Evolutionary conservation across 257 asterid genomes (phyloP).

Genomic region (Cruciata laevipes): DNA sequence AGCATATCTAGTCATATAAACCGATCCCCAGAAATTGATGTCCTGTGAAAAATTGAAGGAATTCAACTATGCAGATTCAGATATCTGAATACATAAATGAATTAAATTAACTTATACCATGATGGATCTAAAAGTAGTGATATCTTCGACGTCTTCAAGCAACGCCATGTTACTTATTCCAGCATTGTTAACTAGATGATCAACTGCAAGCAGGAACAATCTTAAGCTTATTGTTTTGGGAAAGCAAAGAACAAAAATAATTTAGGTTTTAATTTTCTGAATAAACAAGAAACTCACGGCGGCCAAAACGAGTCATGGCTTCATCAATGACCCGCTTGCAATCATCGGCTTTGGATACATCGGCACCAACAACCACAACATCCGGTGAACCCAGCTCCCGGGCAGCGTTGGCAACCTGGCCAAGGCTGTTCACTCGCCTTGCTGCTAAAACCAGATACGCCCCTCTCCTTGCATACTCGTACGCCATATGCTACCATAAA

Average conservation of each 20-base stretch:
- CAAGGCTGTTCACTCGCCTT: constrained; percentile 50
- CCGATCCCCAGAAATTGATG: constrained; percentile 75
- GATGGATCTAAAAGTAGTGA: constrained; percentile 36
- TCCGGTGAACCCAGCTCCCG: constrained; percentile 54
- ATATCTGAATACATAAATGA: neutral
- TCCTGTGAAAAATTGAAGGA: constrained; percentile 32
- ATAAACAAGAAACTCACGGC: neutral
- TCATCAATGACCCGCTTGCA: constrained; percentile 47
- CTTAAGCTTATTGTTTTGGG: too few species aligned
- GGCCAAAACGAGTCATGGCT: constrained; percentile 1
- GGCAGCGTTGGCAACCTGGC: constrained; percentile 52
- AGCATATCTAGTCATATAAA: constrained; percentile 46
- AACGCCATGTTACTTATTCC: constrained; percentile 45
- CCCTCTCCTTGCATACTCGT: constrained; percentile 74
- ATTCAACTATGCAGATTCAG: neutral
- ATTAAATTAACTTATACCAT: constrained; percentile 33
- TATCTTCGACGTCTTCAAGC: constrained; percentile 52
- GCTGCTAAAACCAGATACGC: constrained; percentile 70
- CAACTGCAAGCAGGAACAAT: constrained; percentile 30
- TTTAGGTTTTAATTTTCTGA: too few species aligned
- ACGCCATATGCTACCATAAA: constrained; percentile 48
- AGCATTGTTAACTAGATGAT: constrained; percentile 68
- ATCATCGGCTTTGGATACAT: constrained; percentile 41
- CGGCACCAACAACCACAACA: constrained; percentile 46
- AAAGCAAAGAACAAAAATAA: too few species aligned